Percentiles rank a stretch among this genome's conserved stretches.
These are phyloP conservation scores for Backusella circina DNA, from an alignment of 192 early-diverging fungal genomes.

Conservation along the genomic window DNA sequence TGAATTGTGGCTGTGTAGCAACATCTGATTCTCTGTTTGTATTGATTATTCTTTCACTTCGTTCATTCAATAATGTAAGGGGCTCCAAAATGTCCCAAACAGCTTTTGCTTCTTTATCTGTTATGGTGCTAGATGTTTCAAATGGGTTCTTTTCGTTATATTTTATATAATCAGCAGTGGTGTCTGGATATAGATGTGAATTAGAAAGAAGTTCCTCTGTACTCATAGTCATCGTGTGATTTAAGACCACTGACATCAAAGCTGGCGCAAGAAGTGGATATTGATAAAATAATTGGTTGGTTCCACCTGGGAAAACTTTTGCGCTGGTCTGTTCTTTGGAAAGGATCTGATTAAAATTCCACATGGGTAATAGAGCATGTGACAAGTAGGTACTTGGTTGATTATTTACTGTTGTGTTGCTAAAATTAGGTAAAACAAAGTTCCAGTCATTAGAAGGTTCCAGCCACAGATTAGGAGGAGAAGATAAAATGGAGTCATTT, in stretches of 20 bases:
- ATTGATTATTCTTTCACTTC: neutral
- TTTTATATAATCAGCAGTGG: neutral
- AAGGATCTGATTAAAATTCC: conserved; percentile 13
- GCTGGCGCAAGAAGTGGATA: conserved; percentile 27
- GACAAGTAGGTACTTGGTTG: conserved; percentile 7
- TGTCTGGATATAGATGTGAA: neutral
- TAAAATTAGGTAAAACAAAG: neutral
- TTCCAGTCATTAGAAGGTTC: neutral
- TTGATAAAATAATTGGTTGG: neutral
- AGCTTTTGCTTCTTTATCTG: conserved; percentile 3
- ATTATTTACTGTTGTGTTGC: neutral
- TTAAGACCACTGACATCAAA: conserved; percentile 21
- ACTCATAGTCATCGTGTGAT: conserved; percentile 14
- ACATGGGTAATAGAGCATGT: conserved; percentile 15
- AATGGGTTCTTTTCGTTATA: neutral
- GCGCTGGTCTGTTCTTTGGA: neutral
- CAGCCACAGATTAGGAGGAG: neutral
- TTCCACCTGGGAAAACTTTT: neutral
- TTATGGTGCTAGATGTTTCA: neutral
- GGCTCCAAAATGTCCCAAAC: conserved; percentile 9
- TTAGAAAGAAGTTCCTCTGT: neutral
- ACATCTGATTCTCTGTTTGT: neutral
- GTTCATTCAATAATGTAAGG: neutral
- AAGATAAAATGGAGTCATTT: neutral
- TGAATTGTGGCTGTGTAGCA: neutral